Conservation (phyloP, 441 rosid species). For the Isatis lusitanica region DNA sequence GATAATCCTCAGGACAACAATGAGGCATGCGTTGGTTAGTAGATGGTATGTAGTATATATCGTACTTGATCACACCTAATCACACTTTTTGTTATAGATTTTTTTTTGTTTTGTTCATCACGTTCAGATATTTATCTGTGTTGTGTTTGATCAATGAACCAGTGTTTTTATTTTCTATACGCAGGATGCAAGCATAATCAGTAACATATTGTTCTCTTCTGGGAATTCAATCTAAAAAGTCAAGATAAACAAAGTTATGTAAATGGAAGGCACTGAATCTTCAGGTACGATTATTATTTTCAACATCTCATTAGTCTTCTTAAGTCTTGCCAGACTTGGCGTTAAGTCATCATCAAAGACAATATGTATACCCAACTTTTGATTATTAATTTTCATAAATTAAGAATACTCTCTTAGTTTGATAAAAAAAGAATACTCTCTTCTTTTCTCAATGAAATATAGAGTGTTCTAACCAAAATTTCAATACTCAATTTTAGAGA, state of each 20-base stretch:
- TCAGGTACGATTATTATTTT: conserved; percentile 22
- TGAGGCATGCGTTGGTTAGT: conserved; percentile 22
- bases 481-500: neutral
- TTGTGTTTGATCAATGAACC: neutral
- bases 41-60: conserved; percentile 11
- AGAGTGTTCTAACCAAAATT: neutral
- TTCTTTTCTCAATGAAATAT: conserved; percentile 6
- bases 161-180: neutral
- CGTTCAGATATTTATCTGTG: neutral
- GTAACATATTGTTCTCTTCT: conserved; percentile 12
- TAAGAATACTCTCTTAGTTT: neutral
- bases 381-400: conserved; percentile 14
- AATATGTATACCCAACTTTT: conserved; percentile 10
- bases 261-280: conserved; percentile 15
- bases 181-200: conserved; percentile 20
- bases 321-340: conserved; percentile 15
- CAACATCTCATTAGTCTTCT: conserved; percentile 3
- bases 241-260: neutral
- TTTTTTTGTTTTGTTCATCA: neutral
- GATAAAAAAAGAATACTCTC: neutral
- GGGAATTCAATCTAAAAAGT: neutral
- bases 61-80: neutral
- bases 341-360: conserved; percentile 19
- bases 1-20: conserved; percentile 10
- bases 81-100: neutral